Base-by-base conservation (phyloP, 495 filamentous ascomycete species). In the Chaetomium fimeti region DNA sequence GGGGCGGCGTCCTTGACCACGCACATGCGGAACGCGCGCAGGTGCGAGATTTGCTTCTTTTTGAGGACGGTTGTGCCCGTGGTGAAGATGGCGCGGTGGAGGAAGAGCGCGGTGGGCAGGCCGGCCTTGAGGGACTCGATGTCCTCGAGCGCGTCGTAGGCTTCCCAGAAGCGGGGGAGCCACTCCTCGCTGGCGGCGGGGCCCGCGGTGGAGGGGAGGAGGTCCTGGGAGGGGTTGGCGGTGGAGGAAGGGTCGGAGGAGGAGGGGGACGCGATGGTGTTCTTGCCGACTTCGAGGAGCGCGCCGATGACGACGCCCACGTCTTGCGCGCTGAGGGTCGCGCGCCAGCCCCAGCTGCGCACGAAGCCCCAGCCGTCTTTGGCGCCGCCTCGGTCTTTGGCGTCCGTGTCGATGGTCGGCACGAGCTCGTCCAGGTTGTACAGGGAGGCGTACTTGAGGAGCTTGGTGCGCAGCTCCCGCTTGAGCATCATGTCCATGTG, bases 401-500 rank as follows among this genome's bases (percentile, higher is more conserved):
- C 84, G 66, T 85, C 82, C 16, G 82, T 85, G 63, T 84, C 82
- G 55, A 83, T 83, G 11, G 77, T 76, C 4, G 93, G 93, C 3
- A 98, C 92, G 55, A 98, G 83, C 24, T 91, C 95, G 69, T 97
- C 92, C 12, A 98, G 82, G 32, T 93, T 92, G 75, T 97, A 98
- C 64, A 92, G 77, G 2, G 91, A 89, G 0, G 92, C 92, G 69
- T 96, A 97, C 65, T 91, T 92, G 43, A 96, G 82, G 2, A 98
- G 80, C 52, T 93, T 89, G 56, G 88, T 83, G n/a, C 93, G 87
- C 25, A 98, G 78, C 15, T 89, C 90, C 25, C 91, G 87, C 76
- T 98, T 98, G 43, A 98, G 78, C 71, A 94, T 87, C 90, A 98
- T 93, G 73, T 98, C 95, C 92, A 98, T 97, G 75, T 98, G 94